phyloP scores from a whole-genome alignment of 2,329 filamentous ascomycete species.

The Gaeumannomyces tritici region DNA sequence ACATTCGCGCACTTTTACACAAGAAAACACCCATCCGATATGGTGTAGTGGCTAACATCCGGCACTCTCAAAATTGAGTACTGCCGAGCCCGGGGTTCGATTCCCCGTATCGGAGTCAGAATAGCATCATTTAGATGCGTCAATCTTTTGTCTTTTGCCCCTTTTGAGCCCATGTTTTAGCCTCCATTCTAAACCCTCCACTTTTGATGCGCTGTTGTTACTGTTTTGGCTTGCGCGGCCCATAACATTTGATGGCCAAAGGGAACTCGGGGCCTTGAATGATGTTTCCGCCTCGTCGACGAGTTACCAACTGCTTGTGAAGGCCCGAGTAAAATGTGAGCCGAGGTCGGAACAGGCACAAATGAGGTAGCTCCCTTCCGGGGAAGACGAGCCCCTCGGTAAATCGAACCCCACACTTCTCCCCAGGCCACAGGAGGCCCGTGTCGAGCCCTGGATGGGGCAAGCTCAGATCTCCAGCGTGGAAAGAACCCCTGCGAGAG shows the following conservation, averaged over 20 bases:
- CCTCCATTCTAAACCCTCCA: too few relatives aligned
- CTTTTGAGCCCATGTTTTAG: too few relatives aligned
- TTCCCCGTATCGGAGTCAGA: slow-evolving; percentile 5
- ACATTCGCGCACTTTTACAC: too few relatives aligned
- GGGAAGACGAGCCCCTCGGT: neutral
- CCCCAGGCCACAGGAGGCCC: neutral
- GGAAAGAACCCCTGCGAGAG: too few relatives aligned
- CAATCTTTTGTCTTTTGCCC: too few relatives aligned
- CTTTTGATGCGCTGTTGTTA: neutral
- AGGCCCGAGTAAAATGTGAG: neutral
- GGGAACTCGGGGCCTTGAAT: neutral
- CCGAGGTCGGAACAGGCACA: neutral
- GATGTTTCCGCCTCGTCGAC: neutral
- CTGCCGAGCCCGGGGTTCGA: slow-evolving; percentile 5
- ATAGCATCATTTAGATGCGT: too few relatives aligned
- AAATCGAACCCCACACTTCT: neutral
- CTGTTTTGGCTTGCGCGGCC: neutral
- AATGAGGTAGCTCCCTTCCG: neutral
- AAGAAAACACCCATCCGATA: neutral
- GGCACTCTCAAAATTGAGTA: slow-evolving; percentile 3
- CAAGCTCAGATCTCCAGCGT: too few relatives aligned
- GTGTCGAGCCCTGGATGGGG: neutral
- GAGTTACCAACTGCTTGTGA: neutral
- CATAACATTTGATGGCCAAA: too few relatives aligned
- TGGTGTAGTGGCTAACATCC: slow-evolving; percentile 4